Evolutionary conservation across 2,329 filamentous ascomycete genomes (phyloP), one percentile per base, ranked within the genome.

Genomic region (Ophiostoma triangulosporum): DNA sequence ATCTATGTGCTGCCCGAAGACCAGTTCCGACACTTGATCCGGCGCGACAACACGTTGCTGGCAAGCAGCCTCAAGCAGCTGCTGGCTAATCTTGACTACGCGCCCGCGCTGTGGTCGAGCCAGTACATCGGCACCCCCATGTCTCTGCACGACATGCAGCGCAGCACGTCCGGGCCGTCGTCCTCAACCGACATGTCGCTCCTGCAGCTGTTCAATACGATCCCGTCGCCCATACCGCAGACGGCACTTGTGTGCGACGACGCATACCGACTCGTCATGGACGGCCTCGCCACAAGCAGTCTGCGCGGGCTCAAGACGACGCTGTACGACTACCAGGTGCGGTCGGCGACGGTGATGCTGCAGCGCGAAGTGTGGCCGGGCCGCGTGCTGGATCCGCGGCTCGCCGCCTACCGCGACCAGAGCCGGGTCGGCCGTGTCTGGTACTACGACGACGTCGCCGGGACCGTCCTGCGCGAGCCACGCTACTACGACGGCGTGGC

Each of bases 311-410:
- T 90, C 5, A 31, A 27, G 45, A 86, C 87, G 0, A 68, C 69
- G 0, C 70, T 96, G 0, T 86, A 93, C 63, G 74, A 78, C 0
- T 94, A 95, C 61, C 91, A 97, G 64, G 76, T 83, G 50, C 77
- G 84, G 45, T 91, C 89, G 1, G 84, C 85, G 0, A 87, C 86
- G 4, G 65, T 84, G 27, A 96, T 97, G 89, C 69, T 95, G 17
- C 84, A 93, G 63, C 81, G 84, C 52, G 91, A 97, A 66, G 68
- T 75, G 6, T 75, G 81, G 22, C 80, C 85, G 0, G 73, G 74
- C 5, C 71, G 77, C 27, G 70, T 80, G 6, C 68, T 89, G 8
- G 90, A 96, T 65, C 88, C 90, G 9, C 78, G 90, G 5, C 69
- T 95, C 2, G 75, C 81, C 50, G 60, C 68, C 4, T 70, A 80